A percentile compares a stretch with the other conserved stretches of the same genome.
These are phyloP conservation scores for Heliamphora pulchella DNA, from an alignment of 179 eudicot genomes.

Conservation along the genomic window DNA sequence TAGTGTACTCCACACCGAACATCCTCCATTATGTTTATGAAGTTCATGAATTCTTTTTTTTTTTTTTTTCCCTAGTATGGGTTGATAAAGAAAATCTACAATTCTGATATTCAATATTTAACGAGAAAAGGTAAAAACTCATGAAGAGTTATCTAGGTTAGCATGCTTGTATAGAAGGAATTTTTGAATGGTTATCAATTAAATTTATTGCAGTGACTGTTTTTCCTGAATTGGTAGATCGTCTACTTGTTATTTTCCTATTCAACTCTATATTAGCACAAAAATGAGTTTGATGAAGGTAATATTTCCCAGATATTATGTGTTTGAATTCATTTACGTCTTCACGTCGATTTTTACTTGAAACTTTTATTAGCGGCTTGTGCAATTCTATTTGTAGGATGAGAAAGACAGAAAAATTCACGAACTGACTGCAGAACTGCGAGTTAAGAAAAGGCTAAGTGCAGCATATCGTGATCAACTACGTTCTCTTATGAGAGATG, in stretches of 20 bases:
- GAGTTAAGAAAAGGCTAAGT: conserved; percentile 38
- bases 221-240: not conserved
- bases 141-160: not conserved
- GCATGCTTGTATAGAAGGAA: not conserved
- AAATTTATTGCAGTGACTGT: not conserved
- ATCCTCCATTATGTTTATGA: no score
- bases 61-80: no score
- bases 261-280: not conserved
- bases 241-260: not conserved
- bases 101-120: not conserved
- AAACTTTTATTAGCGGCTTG: not conserved
- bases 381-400: conserved; percentile 29
- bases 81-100: not conserved
- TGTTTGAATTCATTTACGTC: not conserved
- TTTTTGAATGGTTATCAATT: no score
- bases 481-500: conserved; percentile 35
- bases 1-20: no score
- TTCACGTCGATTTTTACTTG: not conserved
- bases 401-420: conserved; percentile 50
- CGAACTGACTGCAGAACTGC: conserved; percentile 43
- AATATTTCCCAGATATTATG: not conserved
- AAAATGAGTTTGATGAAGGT: not conserved
- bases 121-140: not conserved
- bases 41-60: no score
- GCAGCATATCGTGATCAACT: conserved; percentile 42